Base-by-base conservation (phyloP, 2,329 filamentous ascomycete genomes). In the Lecanicillium sp. region DNA sequence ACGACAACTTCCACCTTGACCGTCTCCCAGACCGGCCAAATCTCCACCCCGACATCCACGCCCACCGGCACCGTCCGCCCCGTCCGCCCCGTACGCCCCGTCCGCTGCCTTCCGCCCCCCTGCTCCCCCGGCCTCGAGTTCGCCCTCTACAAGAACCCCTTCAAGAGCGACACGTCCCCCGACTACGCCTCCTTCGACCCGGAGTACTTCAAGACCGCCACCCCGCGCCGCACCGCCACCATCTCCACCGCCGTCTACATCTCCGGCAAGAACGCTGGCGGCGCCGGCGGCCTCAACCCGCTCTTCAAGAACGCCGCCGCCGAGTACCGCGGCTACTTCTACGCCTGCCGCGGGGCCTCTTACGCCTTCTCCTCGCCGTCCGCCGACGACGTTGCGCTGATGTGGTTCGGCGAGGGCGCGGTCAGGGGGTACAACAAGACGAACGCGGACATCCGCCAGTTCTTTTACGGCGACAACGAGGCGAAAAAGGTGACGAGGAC, bases 391-490 rank as follows among this genome's bases (percentile, higher is more conserved):
- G 42, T 49, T 19, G 44, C 47, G 17, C 33, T 49, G 19, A 20
- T 49, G 39, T 44, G 47, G 39, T 49, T 49, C 20, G 47, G 47
- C 9, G 39, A 37, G 9, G 37, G 38, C 14, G 47, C 39, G 11
- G 37, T 29, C 32, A 9, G 19, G 15, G 32, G 40, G n/a, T 44
- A 26, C 29, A 44, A 29, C 14, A 14, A 39, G 9, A 21, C 29
- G 2, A 49, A 49, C 19, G 47, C 47, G 12, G 47, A 49, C 26
- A 49, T 44, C 15, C 44, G 26, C 30, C 47, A 49, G 33, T 49
- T 29, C 20, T 44, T 33, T 32, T 49, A 44, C 23, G 35, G 47
- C 6, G 24, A 44, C 23, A 44, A 49, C 23, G 14, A 23, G 11
- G 29, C 20, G 4, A 37, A 17, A 12, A 17, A 4, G 21, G 33